Evolutionary conservation across 2,329 filamentous ascomycete genomes (phyloP).

Genomic region (Colletotrichum sp.): DNA sequence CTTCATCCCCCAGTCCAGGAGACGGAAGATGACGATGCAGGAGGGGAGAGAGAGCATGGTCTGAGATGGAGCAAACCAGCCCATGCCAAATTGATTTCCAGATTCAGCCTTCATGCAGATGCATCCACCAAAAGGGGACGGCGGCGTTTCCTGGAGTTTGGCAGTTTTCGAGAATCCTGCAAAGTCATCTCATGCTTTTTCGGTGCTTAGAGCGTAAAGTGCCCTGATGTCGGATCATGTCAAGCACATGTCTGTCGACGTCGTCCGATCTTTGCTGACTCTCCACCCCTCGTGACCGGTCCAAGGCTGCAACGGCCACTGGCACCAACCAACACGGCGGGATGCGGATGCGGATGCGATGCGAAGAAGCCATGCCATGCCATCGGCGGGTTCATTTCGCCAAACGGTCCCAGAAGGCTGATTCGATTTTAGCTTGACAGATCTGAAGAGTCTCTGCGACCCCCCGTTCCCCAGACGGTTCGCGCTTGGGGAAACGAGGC

Average conservation of each 20-base stretch:
- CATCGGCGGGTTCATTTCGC: not conserved
- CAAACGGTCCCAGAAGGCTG: slow-evolving; percentile 5
- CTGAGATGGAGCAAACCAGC: not conserved
- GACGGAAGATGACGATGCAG: not conserved
- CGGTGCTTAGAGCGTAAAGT: not conserved
- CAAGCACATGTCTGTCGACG: slow-evolving; percentile 6
- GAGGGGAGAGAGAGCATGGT: not conserved
- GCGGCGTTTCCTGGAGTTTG: not conserved
- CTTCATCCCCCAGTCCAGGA: not conserved
- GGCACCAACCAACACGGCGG: not conserved
- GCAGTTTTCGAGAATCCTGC: not conserved
- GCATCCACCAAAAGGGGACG: not conserved
- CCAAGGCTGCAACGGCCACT: not conserved
- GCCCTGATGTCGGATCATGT: slow-evolving; percentile 6
- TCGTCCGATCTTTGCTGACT: slow-evolving; percentile 11
- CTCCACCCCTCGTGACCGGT: slow-evolving; percentile 10
- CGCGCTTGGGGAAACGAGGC: slow-evolving; percentile 6
- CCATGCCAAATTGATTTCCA: slow-evolving; percentile 1
- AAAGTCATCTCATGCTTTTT: not conserved
- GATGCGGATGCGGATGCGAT: not conserved
- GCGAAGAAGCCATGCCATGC: not conserved
- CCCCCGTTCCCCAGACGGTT: slow-evolving; percentile 3
- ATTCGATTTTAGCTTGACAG: not conserved
- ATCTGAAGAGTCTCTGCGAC: slow-evolving; percentile 3
- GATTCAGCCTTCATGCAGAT: not conserved